Evolutionary conservation across 495 filamentous ascomycete genomes (phyloP).

Genomic region (Aspergillus leporis): DNA sequence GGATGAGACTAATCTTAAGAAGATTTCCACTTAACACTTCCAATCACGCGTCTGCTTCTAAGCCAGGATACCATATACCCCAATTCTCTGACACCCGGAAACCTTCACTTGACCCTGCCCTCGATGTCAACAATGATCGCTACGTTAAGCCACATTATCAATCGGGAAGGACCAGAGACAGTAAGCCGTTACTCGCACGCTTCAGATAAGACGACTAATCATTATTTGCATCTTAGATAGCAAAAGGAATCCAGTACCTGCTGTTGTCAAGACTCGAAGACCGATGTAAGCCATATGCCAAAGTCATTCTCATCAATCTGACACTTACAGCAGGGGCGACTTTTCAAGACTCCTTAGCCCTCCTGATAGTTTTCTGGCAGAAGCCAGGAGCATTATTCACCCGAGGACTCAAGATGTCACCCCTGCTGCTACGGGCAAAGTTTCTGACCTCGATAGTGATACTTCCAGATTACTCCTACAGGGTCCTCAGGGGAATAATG

Average conservation of each 20-base stretch:
- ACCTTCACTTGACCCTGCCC: conserved; percentile 23
- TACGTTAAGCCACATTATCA: neutral
- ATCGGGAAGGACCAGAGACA: neutral
- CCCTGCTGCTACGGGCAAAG: neutral
- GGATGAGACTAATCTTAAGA: neutral
- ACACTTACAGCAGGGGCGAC: conserved; percentile 13
- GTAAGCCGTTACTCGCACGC: neutral
- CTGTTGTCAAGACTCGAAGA: conserved; percentile 14
- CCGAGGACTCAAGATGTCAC: conserved; percentile 3
- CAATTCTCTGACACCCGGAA: neutral
- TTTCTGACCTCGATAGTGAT: conserved; percentile 12
- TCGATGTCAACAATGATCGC: conserved; percentile 22
- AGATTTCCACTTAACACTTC: neutral
- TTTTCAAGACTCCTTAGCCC: conserved; percentile 14
- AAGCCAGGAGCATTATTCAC: conserved; percentile 9
- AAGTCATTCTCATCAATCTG: conserved; percentile 10
- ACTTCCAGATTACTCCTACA: neutral
- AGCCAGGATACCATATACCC: neutral
- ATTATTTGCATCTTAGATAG: conserved; percentile 3
- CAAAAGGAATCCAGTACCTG: conserved; percentile 5
- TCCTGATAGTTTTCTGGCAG: conserved; percentile 25
- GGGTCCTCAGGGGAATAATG: neutral
- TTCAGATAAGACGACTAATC: neutral
- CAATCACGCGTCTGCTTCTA: neutral
- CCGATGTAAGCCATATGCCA: conserved; percentile 22